Base-by-base conservation (phyloP, 2,329 filamentous ascomycete species). In the Paraphoma chrysanthemicola region DNA sequence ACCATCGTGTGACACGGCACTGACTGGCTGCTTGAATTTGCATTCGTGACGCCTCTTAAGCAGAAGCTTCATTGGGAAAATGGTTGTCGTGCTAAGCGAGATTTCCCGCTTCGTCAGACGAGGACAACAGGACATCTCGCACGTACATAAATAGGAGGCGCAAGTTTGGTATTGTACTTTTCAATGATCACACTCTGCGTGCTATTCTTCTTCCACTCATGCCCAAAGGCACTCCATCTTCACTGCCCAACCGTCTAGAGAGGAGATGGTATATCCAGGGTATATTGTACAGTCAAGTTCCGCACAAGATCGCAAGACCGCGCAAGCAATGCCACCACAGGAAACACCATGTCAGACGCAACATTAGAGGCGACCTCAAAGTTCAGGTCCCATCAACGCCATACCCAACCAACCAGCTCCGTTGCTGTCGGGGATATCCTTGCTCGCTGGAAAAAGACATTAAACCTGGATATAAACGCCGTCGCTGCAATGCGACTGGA, bases 221-320 rank as follows among this genome's bases (percentile, higher is more conserved):
- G 33, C 33, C 33, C 33, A 36, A 36, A 36, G 23, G 33, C 33
- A 36, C 33, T 10, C 14, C 33, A 36, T 36, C 33, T 10, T 10
- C 33, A 36, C 44, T 41, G 43, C 33, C 38, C 47, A 44, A 47
- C 52, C 33, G 53, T 72, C 69, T 72, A 72, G 71, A 73, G 69
- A 71, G 70, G 71, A 74, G 68, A 70, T 70, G 69, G 70, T 70
- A 71, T 70, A 72, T 64, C 71, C 64, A 67, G 70, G 69, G 70
- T 72, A 72, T 71, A 71, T 71, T 70, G 61, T 70, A 73, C 68
- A 72, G 60, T 51, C 48, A 57, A 53, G 23, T 23, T 23, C 23
- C 23, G 23, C 23, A 42, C n/a, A 38, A 49, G 33, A 36, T 36
- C 48, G 53, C 55, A 52, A 52, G 47, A 56, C 48, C 62, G 54